Conservation (phyloP, 129 eudicot species). For the Chrysanthemum lavandulifolium region DNA sequence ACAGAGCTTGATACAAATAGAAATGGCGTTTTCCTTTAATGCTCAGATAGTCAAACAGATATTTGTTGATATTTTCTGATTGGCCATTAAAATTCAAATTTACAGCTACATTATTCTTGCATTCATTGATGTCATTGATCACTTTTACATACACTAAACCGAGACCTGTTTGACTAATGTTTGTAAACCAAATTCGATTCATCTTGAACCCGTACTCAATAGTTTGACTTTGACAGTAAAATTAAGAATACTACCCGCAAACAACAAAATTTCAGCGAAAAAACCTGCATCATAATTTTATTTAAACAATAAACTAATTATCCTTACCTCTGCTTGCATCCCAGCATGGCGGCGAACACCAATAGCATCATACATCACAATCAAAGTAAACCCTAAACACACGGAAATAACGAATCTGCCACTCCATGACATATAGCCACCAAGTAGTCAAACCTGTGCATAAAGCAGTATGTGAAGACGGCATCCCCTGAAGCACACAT, state of each 20-base stretch:
- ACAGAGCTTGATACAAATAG: neutral
- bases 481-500: constrained; percentile 95
- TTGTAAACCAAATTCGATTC: too few relatives aligned
- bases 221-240: neutral
- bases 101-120: neutral
- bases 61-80: too few relatives aligned
- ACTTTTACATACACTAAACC: neutral
- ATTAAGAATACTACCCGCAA: neutral
- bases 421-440: constrained; percentile 94
- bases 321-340: constrained; percentile 83
- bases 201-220: neutral
- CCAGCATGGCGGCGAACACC: constrained; percentile 97
- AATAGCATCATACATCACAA: constrained; percentile 95
- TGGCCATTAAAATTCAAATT: neutral
- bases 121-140: neutral
- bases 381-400: constrained; percentile 80
- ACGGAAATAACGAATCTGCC: constrained; percentile 89
- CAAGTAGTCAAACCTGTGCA: constrained; percentile 80
- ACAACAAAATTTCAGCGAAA: too few relatives aligned
- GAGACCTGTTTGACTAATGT: neutral
- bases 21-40: neutral
- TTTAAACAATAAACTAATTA: neutral
- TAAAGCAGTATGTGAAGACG: constrained; percentile 88
- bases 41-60: too few relatives aligned
- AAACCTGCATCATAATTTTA: too few relatives aligned